A percentile compares a stretch with the other conserved stretches of the same genome.
Evolutionary conservation across 352 stramenopile genomes (phyloP).

Genomic region (Halophytophthora batemanensis): DNA sequence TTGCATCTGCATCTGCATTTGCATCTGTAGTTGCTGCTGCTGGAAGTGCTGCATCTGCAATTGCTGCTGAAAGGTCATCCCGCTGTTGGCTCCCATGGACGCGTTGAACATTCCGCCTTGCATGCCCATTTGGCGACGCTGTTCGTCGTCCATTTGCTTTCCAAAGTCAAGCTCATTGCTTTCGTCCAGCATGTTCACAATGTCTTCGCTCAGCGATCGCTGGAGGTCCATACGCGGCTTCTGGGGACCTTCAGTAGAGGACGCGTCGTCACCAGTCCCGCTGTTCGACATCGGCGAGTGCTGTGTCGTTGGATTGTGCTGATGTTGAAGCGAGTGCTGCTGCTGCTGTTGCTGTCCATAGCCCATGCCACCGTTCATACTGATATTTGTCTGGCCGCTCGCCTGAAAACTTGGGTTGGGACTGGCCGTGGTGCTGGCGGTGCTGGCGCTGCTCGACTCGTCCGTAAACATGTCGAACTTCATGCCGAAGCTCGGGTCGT

Average conservation of each 20-base stretch:
- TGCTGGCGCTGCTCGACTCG: conserved; percentile 20
- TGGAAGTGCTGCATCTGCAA: conserved; percentile 15
- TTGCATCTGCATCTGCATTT: conserved; percentile 14
- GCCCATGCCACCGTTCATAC: conserved; percentile 6
- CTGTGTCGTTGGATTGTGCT: conserved; percentile 25
- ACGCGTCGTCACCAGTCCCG: background rate
- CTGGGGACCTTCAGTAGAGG: conserved; percentile 12
- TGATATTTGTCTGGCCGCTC: conserved; percentile 9
- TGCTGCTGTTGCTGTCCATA: conserved; percentile 7
- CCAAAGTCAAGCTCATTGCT: conserved; percentile 32
- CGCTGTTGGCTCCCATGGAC: conserved; percentile 1
- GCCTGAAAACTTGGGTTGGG: conserved; percentile 23
- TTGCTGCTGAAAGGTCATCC: conserved; percentile 21
- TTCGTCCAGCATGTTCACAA: conserved; percentile 74
- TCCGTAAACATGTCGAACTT: conserved; percentile 74
- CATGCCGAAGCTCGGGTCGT: conserved; percentile 56
- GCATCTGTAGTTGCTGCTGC: conserved; percentile 24
- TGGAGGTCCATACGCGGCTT: conserved; percentile 41
- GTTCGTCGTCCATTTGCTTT: conserved; percentile 28
- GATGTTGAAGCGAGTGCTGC: background rate
- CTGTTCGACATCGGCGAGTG: conserved; percentile 9
- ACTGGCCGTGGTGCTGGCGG: conserved; percentile 22
- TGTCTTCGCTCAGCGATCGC: conserved; percentile 69
- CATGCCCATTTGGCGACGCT: conserved; percentile 14
- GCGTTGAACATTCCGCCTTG: conserved; percentile 22